Percentiles rank a stretch among this genome's conserved stretches.
Evolutionary conservation across 2,329 filamentous ascomycete species (phyloP).

Genomic region (Sporothrix brunneoviolacea): DNA sequence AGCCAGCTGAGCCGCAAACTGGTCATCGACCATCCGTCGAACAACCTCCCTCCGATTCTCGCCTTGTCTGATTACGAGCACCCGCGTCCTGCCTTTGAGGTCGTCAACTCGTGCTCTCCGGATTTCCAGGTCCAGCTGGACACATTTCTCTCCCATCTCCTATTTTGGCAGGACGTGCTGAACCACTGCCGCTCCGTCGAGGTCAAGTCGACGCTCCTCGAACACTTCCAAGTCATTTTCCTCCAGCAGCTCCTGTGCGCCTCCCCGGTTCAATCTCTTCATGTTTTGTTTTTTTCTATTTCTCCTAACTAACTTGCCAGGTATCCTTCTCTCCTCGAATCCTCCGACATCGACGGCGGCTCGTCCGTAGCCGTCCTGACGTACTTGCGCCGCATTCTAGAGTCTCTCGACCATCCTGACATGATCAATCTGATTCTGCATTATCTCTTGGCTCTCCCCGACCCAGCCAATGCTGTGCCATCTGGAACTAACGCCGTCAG

Average conservation of each 20-base stretch:
- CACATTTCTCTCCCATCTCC: slow-evolving; percentile 87
- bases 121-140: slow-evolving; percentile 82
- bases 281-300: not conserved
- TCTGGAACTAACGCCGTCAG: slow-evolving; percentile 42
- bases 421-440: slow-evolving; percentile 90
- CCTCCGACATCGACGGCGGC: slow-evolving; percentile 92
- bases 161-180: slow-evolving; percentile 97
- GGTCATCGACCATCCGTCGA: slow-evolving; percentile 68
- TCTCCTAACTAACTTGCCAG: slow-evolving; percentile 46
- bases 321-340: slow-evolving; percentile 94
- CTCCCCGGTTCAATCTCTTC: slow-evolving; percentile 14
- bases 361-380: slow-evolving; percentile 94
- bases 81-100: slow-evolving; percentile 59
- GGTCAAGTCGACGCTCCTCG: slow-evolving; percentile 84
- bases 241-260: slow-evolving; percentile 88
- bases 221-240: slow-evolving; percentile 96
- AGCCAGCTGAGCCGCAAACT: slow-evolving; percentile 67
- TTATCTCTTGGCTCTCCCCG: slow-evolving; percentile 79
- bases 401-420: slow-evolving; percentile 86
- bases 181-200: slow-evolving; percentile 91
- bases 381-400: slow-evolving; percentile 83
- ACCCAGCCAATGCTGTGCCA: slow-evolving; percentile 35
- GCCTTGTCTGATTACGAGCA: slow-evolving; percentile 84
- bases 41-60: slow-evolving; percentile 74
- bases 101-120: slow-evolving; percentile 65